Conservation (phyloP, 176 grass and related monocot species). For the Carex myosuroides region DNA sequence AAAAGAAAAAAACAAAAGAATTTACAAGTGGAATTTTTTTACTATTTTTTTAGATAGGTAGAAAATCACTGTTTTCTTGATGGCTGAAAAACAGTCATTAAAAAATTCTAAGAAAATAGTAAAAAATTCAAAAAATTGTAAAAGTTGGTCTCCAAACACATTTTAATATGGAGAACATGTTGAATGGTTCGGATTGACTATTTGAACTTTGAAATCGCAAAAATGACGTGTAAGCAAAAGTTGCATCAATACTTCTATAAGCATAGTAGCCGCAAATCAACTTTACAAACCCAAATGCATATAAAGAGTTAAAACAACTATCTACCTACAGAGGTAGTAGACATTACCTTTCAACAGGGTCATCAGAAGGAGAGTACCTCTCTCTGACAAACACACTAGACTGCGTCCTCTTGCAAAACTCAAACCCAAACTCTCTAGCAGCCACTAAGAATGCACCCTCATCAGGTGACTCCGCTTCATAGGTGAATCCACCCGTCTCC, state of each 20-base stretch:
- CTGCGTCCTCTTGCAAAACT: constrained; percentile 89
- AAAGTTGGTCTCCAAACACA: too few species aligned
- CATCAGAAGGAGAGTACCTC: constrained; percentile 55
- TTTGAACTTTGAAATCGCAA: too few species aligned
- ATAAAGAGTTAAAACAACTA: background rate
- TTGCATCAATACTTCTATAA: too few species aligned
- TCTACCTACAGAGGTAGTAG: background rate
- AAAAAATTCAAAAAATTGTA: too few species aligned
- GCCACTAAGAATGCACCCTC: constrained; percentile 94
- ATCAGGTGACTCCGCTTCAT: constrained; percentile 98
- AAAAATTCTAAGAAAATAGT: too few species aligned
- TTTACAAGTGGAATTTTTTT: background rate
- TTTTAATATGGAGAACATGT: too few species aligned
- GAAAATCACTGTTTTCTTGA: too few species aligned
- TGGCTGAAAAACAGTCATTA: too few species aligned
- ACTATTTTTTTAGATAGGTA: too few species aligned
- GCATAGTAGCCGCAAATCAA: too few species aligned
- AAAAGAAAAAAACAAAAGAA: background rate
- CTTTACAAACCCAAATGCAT: background rate
- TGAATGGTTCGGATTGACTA: too few species aligned
- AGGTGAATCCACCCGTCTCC: constrained; percentile 58
- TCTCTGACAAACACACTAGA: constrained; percentile 65
- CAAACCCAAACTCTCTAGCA: constrained; percentile 96
- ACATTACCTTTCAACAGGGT: constrained; percentile 59
- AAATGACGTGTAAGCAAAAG: too few species aligned